Base-by-base conservation (phyloP, 352 stramenopile genomes). In the Pythium aphanidermatum region DNA sequence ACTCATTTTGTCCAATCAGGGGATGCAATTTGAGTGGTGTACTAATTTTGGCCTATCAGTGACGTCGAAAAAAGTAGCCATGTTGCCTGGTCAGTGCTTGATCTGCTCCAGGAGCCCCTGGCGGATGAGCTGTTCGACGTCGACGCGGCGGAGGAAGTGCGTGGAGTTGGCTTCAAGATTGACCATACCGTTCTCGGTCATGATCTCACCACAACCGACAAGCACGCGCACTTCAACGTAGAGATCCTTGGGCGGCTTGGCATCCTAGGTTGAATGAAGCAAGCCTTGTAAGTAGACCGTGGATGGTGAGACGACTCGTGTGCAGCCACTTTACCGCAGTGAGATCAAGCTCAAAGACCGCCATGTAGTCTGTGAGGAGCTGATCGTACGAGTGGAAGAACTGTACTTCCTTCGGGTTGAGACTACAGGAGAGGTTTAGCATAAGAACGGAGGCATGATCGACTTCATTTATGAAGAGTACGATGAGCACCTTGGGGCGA, bases 351-450 rank as follows among this genome's bases (percentile, higher is more conserved):
- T 92, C 79, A 50, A 95, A 89, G 39, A 83, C 69, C 26, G 78
- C 53, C 83, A 95, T 95, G 66, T 95, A 96, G 36, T 92, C 70
- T 26, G 81, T 95, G 16, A 96, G 70, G 20, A 95, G 60, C 60
- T 94, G 75, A 63, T 96, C 87, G 64, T 96, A 96, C 34, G 68
- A 64, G 58, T 95, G 83, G 60, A 96, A 95, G 54, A 96, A 93
- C 51, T 96, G 80, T 42, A 90, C 66, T 51, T 96, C 87, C 21
- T 65, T 68, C 35, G 80, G 70, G 45, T 77, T 88, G 33, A 96
- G 62, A 33, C 83, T 96, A 44, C 19, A 53, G 21, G 9, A 43
- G 10, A 29, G 13, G 17, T 31, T 24, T 20, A 31, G 17, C 19
- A 32, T 35, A 24, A 44, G n/a, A 20, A 6, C n/a, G n/a, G n/a